Evolutionary conservation across 2,329 filamentous ascomycete genomes (phyloP).

Genomic region (Fusarium foetens): DNA sequence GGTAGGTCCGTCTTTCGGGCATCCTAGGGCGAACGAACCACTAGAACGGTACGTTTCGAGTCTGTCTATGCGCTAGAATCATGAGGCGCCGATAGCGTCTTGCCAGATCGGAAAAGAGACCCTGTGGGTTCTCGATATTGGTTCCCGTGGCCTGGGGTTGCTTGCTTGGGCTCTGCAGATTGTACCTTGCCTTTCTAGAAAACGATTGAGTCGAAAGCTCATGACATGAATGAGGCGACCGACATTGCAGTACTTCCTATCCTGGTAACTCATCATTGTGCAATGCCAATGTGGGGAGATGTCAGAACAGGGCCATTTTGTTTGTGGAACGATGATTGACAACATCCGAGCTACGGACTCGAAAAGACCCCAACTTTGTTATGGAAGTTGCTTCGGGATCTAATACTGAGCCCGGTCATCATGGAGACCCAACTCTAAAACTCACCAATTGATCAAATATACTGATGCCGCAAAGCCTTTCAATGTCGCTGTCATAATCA

Average conservation of each 20-base stretch:
- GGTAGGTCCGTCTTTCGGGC: not conserved
- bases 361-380: not conserved
- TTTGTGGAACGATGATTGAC: conserved; percentile 6
- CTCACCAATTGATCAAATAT: not conserved
- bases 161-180: not conserved
- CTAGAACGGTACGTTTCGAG: conserved; percentile 20
- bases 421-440: not conserved
- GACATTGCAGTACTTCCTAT: not conserved
- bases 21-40: conserved; percentile 13
- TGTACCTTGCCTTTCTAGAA: not conserved
- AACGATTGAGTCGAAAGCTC: not conserved
- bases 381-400: conserved; percentile 21
- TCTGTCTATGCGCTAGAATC: conserved; percentile 31
- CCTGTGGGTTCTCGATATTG: conserved; percentile 2
- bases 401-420: conserved; percentile 4
- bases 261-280: not conserved
- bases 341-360: not conserved
- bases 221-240: conserved; percentile 7
- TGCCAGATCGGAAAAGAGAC: conserved; percentile 14
- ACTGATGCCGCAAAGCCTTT: not conserved
- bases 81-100: conserved; percentile 32
- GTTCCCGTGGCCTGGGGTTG: not conserved
- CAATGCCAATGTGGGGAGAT: conserved; percentile 5
- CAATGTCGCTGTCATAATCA: not conserved
- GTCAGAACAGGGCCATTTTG: not conserved